Percentiles rank a stretch among this genome's conserved stretches.
Conservation (phyloP, 352 stramenopile species). For the Hyaloperonospora brassicae region DNA sequence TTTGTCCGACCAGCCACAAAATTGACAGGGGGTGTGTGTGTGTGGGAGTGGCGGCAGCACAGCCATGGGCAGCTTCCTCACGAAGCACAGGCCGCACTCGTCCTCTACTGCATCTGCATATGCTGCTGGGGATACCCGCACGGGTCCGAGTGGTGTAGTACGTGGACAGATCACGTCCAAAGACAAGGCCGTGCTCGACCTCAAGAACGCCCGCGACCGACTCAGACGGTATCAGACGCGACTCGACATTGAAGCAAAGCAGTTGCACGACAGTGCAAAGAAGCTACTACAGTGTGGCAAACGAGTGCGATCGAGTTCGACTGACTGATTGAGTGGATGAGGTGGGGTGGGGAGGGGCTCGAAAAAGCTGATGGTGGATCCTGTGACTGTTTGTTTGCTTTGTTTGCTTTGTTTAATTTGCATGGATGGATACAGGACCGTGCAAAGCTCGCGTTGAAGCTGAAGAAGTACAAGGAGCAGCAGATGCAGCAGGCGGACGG, state of each 20-base stretch:
- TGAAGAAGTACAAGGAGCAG: slow-evolving; percentile 87
- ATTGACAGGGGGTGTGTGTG: too few relatives aligned
- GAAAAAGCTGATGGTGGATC: background rate
- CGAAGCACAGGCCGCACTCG: slow-evolving; percentile 40
- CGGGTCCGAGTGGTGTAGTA: slow-evolving; percentile 13
- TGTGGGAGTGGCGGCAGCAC: background rate
- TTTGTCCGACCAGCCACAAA: too few relatives aligned
- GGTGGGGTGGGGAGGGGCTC: background rate
- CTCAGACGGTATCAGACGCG: slow-evolving; percentile 79
- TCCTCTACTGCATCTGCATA: slow-evolving; percentile 2
- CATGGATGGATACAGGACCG: slow-evolving; percentile 40
- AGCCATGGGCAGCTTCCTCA: slow-evolving; percentile 43
- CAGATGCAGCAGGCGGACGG: slow-evolving; percentile 83
- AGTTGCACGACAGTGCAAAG: slow-evolving; percentile 76
- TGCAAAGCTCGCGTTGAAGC: slow-evolving; percentile 78
- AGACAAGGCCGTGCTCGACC: slow-evolving; percentile 82
- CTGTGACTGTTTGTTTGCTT: slow-evolving; percentile 3
- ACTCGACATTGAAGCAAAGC: slow-evolving; percentile 71
- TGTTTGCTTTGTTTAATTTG: too few relatives aligned
- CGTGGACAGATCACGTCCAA: slow-evolving; percentile 73
- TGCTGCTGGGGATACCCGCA: background rate
- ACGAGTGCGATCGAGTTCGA: slow-evolving; percentile 23
- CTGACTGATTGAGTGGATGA: background rate
- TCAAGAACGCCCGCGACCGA: slow-evolving; percentile 85
- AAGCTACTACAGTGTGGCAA: slow-evolving; percentile 61